These are phyloP conservation scores for Medakamo hakoo DNA, from an alignment of 139 green algal genomes.

Conservation along the genomic window DNA sequence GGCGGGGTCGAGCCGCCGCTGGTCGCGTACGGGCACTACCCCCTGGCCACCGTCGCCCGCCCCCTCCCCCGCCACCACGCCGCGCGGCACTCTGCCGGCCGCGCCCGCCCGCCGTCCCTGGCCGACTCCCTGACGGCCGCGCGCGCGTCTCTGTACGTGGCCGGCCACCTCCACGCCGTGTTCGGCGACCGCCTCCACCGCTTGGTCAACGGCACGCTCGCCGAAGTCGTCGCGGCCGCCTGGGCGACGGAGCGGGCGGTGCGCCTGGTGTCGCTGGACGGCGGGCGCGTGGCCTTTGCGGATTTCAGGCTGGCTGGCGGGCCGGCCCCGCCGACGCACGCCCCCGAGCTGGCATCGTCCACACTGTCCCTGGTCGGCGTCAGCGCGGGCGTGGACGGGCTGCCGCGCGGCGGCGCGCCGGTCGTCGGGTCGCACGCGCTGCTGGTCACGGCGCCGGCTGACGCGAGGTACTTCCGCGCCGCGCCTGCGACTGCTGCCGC, in stretches of 20 bases:
- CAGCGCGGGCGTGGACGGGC: too few relatives aligned
- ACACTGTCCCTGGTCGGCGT: too few relatives aligned
- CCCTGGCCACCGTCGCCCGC: conserved; percentile 26
- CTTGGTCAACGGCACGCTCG: not conserved
- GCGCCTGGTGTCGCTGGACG: not conserved
- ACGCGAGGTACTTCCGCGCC: too few relatives aligned
- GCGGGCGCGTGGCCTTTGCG: not conserved
- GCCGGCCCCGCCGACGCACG: too few relatives aligned
- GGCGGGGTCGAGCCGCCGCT: conserved; percentile 5
- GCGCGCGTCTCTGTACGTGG: conserved; percentile 25
- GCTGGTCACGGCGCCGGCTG: too few relatives aligned
- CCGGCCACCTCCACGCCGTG: conserved; percentile 43
- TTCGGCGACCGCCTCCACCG: conserved; percentile 44
- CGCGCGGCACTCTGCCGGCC: conserved; percentile 2
- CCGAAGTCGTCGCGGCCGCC: not conserved
- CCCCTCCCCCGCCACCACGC: conserved; percentile 7
- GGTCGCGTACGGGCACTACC: conserved; percentile 46
- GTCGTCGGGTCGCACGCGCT: too few relatives aligned
- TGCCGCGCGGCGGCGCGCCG: too few relatives aligned
- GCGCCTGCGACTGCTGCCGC: too few relatives aligned
- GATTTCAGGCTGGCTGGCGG: too few relatives aligned
- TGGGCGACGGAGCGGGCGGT: not conserved
- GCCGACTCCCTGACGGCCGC: conserved; percentile 3
- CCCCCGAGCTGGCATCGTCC: too few relatives aligned
- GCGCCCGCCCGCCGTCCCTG: not conserved